phyloP scores from a whole-genome alignment of 305 asterid genomes.

The Nicotiana rustica region DNA sequence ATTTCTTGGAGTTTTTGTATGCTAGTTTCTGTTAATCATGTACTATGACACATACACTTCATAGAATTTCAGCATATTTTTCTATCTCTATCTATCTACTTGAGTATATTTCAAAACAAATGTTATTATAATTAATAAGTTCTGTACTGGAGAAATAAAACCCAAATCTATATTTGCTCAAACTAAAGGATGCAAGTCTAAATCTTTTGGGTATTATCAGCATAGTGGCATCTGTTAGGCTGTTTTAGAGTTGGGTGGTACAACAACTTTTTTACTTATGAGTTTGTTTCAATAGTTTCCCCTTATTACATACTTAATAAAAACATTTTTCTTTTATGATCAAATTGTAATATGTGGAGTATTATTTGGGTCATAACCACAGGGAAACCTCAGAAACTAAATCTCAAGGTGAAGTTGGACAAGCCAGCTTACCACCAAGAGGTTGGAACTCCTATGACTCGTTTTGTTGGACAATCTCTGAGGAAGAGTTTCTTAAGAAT shows the following conservation, averaged over 20 bases:
- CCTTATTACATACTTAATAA: not conserved
- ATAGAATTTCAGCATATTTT: not conserved
- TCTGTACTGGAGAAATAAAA: not conserved
- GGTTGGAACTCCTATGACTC: constrained; percentile 99
- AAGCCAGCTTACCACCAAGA: constrained; percentile 77
- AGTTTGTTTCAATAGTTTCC: not conserved
- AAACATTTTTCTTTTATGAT: not conserved
- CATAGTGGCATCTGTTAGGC: not conserved
- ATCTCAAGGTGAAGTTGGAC: constrained; percentile 45
- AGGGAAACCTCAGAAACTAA: constrained; percentile 47
- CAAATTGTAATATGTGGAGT: not conserved
- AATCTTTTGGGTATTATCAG: constrained; percentile 6
- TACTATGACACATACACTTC: not conserved
- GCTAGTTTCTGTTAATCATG: not conserved
- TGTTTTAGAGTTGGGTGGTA: not conserved
- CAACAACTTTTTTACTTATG: not conserved
- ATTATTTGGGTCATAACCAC: constrained; percentile 26
- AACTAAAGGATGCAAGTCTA: not conserved
- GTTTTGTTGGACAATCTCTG: constrained; percentile 87
- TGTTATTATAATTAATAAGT: too few relatives aligned
- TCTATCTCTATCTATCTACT: not conserved
- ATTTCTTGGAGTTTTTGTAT: not conserved
- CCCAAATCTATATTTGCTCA: not conserved
- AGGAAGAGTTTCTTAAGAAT: constrained; percentile 78
- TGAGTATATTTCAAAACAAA: too few relatives aligned